Conservation (phyloP, 148 eudicot genomes). For the Camellia granthamiana region DNA sequence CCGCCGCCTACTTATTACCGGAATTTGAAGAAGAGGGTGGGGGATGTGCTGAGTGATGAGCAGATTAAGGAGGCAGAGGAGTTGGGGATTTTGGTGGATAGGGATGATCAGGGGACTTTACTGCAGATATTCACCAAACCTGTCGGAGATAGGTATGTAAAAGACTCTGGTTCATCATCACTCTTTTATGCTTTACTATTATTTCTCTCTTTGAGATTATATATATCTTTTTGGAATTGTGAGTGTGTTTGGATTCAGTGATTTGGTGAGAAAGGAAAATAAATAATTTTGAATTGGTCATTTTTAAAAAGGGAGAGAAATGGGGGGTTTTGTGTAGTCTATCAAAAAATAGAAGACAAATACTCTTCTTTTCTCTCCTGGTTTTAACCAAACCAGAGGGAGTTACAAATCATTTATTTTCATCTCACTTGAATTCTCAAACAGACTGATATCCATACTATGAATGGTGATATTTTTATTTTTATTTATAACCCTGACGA, state of each 20-base stretch:
- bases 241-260: too few relatives aligned
- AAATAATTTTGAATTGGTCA: too few relatives aligned
- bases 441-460: too few relatives aligned
- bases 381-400: too few relatives aligned
- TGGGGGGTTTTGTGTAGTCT: too few relatives aligned
- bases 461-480: too few relatives aligned
- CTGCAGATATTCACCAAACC: conserved; percentile 94
- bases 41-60: conserved; percentile 66
- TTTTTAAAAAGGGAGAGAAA: too few relatives aligned
- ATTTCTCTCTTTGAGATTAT: neutral
- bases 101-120: conserved; percentile 91
- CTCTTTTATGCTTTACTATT: neutral
- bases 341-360: too few relatives aligned
- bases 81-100: conserved; percentile 90
- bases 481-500: too few relatives aligned
- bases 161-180: neutral
- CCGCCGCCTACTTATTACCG: conserved; percentile 88
- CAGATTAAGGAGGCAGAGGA: conserved; percentile 87
- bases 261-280: too few relatives aligned
- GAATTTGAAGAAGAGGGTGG: conserved; percentile 64
- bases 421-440: neutral
- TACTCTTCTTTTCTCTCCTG: too few relatives aligned
- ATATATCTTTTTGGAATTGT: too few relatives aligned
- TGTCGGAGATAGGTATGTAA: conserved; percentile 78
- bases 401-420: neutral